A percentile compares a stretch with the other conserved stretches of the same genome.
Evolutionary conservation across 352 stramenopile genomes (phyloP).

Genomic region (Globisporangium echinulatum): DNA sequence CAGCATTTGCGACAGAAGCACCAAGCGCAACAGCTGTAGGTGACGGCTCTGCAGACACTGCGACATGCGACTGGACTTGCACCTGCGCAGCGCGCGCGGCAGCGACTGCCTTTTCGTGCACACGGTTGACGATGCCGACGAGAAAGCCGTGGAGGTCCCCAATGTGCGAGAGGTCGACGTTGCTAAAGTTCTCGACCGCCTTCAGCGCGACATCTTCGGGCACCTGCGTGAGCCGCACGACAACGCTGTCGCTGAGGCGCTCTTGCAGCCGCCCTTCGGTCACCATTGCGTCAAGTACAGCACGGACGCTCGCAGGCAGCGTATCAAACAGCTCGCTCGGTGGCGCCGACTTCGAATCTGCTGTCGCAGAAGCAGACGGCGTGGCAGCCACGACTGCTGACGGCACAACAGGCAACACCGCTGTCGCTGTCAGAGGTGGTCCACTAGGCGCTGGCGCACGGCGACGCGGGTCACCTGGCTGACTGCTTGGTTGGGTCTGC

Average conservation of each 20-base stretch:
- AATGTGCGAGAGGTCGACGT: slow-evolving; percentile 65
- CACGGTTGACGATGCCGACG: slow-evolving; percentile 79
- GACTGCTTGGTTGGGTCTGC: too few relatives aligned
- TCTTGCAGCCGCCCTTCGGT: slow-evolving; percentile 45
- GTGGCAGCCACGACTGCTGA: too few relatives aligned
- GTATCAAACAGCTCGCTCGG: slow-evolving; percentile 58
- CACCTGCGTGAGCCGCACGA: slow-evolving; percentile 61
- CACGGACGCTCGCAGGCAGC: slow-evolving; percentile 34
- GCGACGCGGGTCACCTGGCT: slow-evolving; percentile 28
- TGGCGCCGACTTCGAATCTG: neutral
- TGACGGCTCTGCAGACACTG: neutral
- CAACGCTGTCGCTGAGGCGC: slow-evolving; percentile 68
- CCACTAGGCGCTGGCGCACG: slow-evolving; percentile 15
- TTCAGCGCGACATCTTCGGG: slow-evolving; percentile 53
- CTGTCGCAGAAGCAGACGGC: neutral
- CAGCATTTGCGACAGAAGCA: neutral
- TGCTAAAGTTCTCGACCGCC: slow-evolving; percentile 75
- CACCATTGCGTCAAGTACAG: slow-evolving; percentile 50
- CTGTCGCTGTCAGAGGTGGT: slow-evolving; percentile 11
- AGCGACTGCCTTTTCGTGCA: slow-evolving; percentile 54
- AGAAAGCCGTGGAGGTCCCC: slow-evolving; percentile 78
- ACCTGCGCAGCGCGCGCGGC: slow-evolving; percentile 12
- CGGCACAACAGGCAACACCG: neutral
- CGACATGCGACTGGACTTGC: neutral
- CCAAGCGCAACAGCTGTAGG: slow-evolving; percentile 8